These are phyloP conservation scores for Fusarium austroafricanum DNA, from an alignment of 2,329 filamentous ascomycete genomes.

Conservation along the genomic window DNA sequence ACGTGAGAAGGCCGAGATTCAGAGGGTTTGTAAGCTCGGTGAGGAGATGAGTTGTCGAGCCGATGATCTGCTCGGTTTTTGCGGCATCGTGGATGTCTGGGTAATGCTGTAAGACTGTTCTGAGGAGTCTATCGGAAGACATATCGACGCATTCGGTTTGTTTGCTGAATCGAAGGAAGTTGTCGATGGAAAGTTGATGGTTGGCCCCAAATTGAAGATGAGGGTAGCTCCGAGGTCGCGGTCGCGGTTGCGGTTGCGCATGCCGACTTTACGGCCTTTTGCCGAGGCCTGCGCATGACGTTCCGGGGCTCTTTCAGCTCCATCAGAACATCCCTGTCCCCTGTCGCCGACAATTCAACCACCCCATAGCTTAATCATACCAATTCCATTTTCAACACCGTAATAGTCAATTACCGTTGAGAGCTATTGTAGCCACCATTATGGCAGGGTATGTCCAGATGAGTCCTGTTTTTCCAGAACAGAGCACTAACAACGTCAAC, in stretches of 20 bases:
- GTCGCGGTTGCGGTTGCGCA: slow-evolving; percentile 28
- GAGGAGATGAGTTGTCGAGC: slow-evolving; percentile 74
- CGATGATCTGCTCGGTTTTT: slow-evolving; percentile 68
- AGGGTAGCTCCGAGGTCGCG: slow-evolving; percentile 28
- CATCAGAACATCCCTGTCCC: slow-evolving; percentile 18
- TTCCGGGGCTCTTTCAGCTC: slow-evolving; percentile 33
- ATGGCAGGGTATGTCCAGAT: slow-evolving; percentile 40
- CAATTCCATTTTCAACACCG: slow-evolving; percentile 9
- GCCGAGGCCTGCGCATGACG: slow-evolving; percentile 47
- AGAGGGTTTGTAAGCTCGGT: slow-evolving; percentile 78
- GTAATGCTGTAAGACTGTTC: slow-evolving; percentile 71
- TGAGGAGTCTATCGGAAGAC: slow-evolving; percentile 75
- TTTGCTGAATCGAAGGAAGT: background rate
- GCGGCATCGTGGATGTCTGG: slow-evolving; percentile 64
- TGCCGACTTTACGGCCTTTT: slow-evolving; percentile 44
- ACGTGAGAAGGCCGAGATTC: slow-evolving; percentile 78
- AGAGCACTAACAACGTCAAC: slow-evolving; percentile 13
- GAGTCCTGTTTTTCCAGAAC: background rate
- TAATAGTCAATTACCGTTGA: slow-evolving; percentile 5
- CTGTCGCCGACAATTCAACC: slow-evolving; percentile 36
- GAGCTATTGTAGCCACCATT: slow-evolving; percentile 23
- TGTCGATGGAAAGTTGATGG: slow-evolving; percentile 15
- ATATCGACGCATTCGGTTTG: slow-evolving; percentile 54
- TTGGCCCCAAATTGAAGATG: slow-evolving; percentile 1
- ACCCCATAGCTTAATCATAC: slow-evolving; percentile 17